Conservation (phyloP, 1,284 basidiomycete genomes). For the Pholiota adiposa region DNA sequence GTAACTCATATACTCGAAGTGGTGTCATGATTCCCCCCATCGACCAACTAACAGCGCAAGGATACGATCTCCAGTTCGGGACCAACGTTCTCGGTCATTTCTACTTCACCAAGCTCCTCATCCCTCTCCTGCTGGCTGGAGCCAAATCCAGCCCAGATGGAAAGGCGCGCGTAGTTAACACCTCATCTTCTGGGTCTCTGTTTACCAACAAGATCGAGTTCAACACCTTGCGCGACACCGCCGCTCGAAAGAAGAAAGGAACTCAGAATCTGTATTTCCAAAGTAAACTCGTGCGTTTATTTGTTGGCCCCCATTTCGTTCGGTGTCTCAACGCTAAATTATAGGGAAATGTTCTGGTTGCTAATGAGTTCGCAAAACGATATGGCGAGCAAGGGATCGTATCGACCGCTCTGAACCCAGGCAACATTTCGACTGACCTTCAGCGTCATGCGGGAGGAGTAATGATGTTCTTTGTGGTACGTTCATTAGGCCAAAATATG, state of each 20-base stretch:
- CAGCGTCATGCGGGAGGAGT: slow-evolving; percentile 34
- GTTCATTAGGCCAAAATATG: no score
- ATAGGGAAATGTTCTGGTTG: slow-evolving; percentile 51
- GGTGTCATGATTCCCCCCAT: slow-evolving; percentile 60
- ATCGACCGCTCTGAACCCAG: slow-evolving; percentile 51
- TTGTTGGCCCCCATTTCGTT: background rate
- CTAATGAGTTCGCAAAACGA: slow-evolving; percentile 50
- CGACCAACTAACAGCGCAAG: slow-evolving; percentile 51
- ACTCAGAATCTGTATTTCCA: slow-evolving; percentile 44
- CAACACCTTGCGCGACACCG: slow-evolving; percentile 30
- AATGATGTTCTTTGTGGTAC: slow-evolving; percentile 14
- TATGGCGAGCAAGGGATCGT: slow-evolving; percentile 56
- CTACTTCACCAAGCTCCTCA: slow-evolving; percentile 50
- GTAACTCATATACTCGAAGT: slow-evolving; percentile 31
- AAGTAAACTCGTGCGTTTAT: slow-evolving; percentile 50
- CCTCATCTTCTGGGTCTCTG: slow-evolving; percentile 41
- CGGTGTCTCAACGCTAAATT: no score
- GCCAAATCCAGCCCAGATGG: slow-evolving; percentile 35
- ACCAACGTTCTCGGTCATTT: slow-evolving; percentile 52
- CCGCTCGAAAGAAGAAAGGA: slow-evolving; percentile 31
- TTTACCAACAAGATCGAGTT: slow-evolving; percentile 33
- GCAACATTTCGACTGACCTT: slow-evolving; percentile 47
- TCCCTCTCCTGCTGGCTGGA: slow-evolving; percentile 47
- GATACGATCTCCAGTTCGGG: slow-evolving; percentile 52
- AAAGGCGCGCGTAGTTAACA: slow-evolving; percentile 50